A percentile compares a stretch with the other conserved stretches of the same genome.
These are phyloP conservation scores for Celoporthe dispersa DNA, from an alignment of 2,329 filamentous ascomycete genomes.

Conservation along the genomic window DNA sequence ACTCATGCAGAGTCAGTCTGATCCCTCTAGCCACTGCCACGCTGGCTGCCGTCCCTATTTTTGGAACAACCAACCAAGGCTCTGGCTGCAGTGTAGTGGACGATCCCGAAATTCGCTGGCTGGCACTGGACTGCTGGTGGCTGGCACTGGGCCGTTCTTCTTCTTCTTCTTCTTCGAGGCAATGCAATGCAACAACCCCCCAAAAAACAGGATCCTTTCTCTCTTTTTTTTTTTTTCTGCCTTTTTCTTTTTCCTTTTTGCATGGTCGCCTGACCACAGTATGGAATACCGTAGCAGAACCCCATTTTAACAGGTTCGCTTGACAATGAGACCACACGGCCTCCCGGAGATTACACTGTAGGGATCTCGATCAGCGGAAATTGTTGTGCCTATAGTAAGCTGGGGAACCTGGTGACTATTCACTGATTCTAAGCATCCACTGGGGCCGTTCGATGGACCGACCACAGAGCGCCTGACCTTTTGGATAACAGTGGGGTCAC, in stretches of 20 bases:
- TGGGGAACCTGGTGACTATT: background rate
- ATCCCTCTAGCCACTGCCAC: background rate
- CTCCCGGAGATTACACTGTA: background rate
- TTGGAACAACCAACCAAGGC: conserved; percentile 1
- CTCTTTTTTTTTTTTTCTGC: background rate
- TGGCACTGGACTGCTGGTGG: background rate
- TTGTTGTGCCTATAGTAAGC: background rate
- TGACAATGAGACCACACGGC: background rate
- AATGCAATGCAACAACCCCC: background rate
- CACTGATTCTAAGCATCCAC: background rate
- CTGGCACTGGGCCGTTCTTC: background rate
- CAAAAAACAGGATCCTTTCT: background rate
- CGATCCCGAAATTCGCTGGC: background rate
- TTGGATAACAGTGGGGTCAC: background rate
- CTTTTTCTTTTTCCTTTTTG: background rate
- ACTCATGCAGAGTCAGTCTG: background rate
- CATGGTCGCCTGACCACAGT: background rate
- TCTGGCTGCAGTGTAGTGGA: background rate
- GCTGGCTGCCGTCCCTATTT: conserved; percentile 13
- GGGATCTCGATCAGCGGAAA: conserved; percentile 1
- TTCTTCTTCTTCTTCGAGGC: background rate
- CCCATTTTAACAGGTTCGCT: background rate
- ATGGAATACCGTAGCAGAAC: background rate
- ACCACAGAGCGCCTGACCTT: conserved; percentile 1
- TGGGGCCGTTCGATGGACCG: background rate